Percentiles rank a stretch among this genome's conserved stretches.
Evolutionary conservation across 2,329 filamentous ascomycete species (phyloP).

Genomic region (Colletotrichum liaoningense): DNA sequence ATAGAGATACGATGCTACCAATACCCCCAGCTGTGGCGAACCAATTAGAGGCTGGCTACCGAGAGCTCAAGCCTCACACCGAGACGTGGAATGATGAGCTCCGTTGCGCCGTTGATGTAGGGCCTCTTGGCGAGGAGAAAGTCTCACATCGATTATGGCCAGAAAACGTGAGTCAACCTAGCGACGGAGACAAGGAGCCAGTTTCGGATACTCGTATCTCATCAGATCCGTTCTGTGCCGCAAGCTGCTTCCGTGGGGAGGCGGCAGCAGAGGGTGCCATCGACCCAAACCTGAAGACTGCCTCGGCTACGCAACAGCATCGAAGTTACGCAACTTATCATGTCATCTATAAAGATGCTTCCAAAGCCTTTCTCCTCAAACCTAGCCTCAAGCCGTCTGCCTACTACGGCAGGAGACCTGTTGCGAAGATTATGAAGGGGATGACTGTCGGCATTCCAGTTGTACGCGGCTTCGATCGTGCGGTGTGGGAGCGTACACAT

Average conservation of each 20-base stretch:
- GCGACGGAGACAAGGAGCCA: slow-evolving; percentile 45
- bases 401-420: slow-evolving; percentile 84
- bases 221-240: slow-evolving; percentile 68
- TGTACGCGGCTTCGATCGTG: slow-evolving; percentile 87
- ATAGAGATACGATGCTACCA: slow-evolving; percentile 86
- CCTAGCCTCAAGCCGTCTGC: slow-evolving; percentile 86
- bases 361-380: slow-evolving; percentile 85
- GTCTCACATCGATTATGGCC: slow-evolving; percentile 88
- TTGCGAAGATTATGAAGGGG: slow-evolving; percentile 87
- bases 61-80: slow-evolving; percentile 87
- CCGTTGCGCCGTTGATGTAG: slow-evolving; percentile 89
- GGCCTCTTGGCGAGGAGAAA: slow-evolving; percentile 90
- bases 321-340: slow-evolving; percentile 79
- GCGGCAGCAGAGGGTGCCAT: slow-evolving; percentile 66
- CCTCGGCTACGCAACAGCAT: slow-evolving; percentile 54
- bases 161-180: slow-evolving; percentile 54
- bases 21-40: slow-evolving; percentile 89
- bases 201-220: slow-evolving; percentile 50
- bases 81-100: slow-evolving; percentile 94
- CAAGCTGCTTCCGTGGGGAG: slow-evolving; percentile 69
- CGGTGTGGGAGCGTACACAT: slow-evolving; percentile 80
- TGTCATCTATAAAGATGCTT: slow-evolving; percentile 85
- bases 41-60: slow-evolving; percentile 90
- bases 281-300: slow-evolving; percentile 46
- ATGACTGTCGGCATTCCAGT: slow-evolving; percentile 86